Evolutionary conservation across 2,329 filamentous ascomycete species (phyloP), one percentile per base, ranked within the genome.

Genomic region (Hypocrella siamensis): DNA sequence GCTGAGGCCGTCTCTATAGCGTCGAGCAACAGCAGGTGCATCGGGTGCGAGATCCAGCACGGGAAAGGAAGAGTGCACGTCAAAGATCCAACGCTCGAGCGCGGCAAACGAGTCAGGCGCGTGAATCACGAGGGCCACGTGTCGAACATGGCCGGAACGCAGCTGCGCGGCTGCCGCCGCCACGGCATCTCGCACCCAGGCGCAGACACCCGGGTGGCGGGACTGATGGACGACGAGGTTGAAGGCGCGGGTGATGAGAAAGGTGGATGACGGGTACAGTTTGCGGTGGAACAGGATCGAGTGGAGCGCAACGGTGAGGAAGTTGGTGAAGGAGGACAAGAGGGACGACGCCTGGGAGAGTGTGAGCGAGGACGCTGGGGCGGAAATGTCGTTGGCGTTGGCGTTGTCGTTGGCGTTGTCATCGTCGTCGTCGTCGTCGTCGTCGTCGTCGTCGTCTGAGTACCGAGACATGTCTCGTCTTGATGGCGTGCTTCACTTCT

Each of bases 141-240:
- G 57, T 17, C 58, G 49, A 11, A 62, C 65, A 29, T 52, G 37
- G 17, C 64, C 67, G 8, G 62, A 67, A 30, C 79, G 65, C 22
- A 93, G 64, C 56, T 92, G 79, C 4, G 61, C 63, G 37, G 71
- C 65, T 16, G 85, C 70, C 22, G 83, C 79, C 39, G 74, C 61
- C 26, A 90, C 70, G 41, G 85, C 83, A 51, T 90, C 80, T 48
- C 67, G 71, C 54, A 93, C 75, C 80, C 86, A 94, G 45, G 73
- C 61, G 63, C 83, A 92, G 40, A 93, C 79, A 43, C 72, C 71
- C 0, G 86, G 83, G 53, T 93, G 85, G 35, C 85, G 79, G 37
- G 75, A 88, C 51, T 93, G 85, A 45, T 80, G 78, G 28, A 92
- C 79, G 19, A 83, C 70, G 36, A 84, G 75, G 57, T 88, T 85